These are phyloP conservation scores for Ormosia emarginata DNA, from an alignment of 306 rosid species.

Conservation along the genomic window DNA sequence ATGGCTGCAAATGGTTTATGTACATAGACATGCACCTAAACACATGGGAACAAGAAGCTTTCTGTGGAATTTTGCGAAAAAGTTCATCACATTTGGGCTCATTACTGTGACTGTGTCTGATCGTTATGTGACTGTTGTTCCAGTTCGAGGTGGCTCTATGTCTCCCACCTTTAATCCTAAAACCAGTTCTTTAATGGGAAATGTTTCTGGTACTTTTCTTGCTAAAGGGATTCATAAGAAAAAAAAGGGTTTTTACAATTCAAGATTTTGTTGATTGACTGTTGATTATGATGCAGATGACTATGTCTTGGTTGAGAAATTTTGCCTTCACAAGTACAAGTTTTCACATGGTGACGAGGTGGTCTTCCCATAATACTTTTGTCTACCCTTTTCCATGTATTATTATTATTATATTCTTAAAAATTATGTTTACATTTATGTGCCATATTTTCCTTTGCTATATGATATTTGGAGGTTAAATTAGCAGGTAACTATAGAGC, in stretches of 20 bases:
- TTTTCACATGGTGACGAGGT: conserved; percentile 81
- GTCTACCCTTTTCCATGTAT: neutral
- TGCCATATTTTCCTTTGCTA: neutral
- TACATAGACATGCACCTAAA: conserved; percentile 28
- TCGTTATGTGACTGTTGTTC: conserved; percentile 52
- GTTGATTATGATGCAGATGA: conserved; percentile 64
- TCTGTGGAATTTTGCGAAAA: conserved; percentile 58
- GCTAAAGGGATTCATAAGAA: neutral
- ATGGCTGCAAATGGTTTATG: conserved; percentile 11
- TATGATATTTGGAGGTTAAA: neutral
- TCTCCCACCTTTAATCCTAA: conserved; percentile 82
- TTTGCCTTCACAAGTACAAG: conserved; percentile 51
- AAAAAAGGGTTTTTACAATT: neutral
- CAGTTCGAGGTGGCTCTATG: conserved; percentile 83
- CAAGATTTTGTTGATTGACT: conserved; percentile 20
- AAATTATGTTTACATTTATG: neutral
- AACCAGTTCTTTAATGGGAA: conserved; percentile 26
- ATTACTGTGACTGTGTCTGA: conserved; percentile 65
- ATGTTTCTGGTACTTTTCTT: conserved; percentile 41
- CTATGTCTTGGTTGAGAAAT: conserved; percentile 72
- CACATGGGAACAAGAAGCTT: conserved; percentile 47
- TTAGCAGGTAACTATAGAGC: neutral
- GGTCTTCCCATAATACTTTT: conserved; percentile 54
- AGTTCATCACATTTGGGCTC: conserved; percentile 55
- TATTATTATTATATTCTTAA: neutral